Base-by-base conservation (phyloP, 148 eudicot species). In the Camellia granthamiana region DNA sequence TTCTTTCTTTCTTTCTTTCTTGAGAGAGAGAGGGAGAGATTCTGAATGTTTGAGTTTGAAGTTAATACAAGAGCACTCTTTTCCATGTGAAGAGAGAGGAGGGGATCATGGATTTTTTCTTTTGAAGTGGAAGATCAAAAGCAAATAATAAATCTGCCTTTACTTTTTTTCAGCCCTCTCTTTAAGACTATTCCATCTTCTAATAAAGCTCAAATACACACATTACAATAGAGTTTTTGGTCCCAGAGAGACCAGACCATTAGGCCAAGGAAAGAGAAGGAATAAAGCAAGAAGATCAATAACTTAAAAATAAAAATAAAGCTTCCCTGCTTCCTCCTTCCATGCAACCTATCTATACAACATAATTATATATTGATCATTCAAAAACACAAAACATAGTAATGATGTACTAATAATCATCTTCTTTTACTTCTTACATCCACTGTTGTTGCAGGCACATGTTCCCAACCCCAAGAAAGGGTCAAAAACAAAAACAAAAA, bases 111-210 rank as follows among this genome's bases (percentile, higher is more conserved):
- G 52, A 7, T 7, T 8, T 43, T 43, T 42, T 0, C 43, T 54
- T 55, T 88, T 85, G 80, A 88, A 87, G 89, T 87, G 88, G 87
- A 88, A 84, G 90, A 89, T 88, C 86, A 77, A 92, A 91, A 90
- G 91, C 88, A 90, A 49, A 77, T 84, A 68, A 77, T 84, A 68
- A 59, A 78, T 5, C 66, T 79, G 81, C 97, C 91, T 94, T 92
- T 81, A 58, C 93, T 92, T 92, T 49, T 30, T 68, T 89, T 73
- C 81, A 90, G 84, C 85, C 87, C 86, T 85, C 87, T 79, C 94
- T 94, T 90, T 90, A 88, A 82, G 97, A 94, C 97, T 85, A 88
- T 86, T 81, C 91, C 93, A 88, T 90, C 89, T 85, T 87, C 91
- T 52, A 82, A 73, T 74, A 88, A 77, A 88, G 85, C 87, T 80